These are phyloP conservation scores for Chrysanthemum makinoi DNA, from an alignment of 129 eudicot genomes.

Conservation along the genomic window DNA sequence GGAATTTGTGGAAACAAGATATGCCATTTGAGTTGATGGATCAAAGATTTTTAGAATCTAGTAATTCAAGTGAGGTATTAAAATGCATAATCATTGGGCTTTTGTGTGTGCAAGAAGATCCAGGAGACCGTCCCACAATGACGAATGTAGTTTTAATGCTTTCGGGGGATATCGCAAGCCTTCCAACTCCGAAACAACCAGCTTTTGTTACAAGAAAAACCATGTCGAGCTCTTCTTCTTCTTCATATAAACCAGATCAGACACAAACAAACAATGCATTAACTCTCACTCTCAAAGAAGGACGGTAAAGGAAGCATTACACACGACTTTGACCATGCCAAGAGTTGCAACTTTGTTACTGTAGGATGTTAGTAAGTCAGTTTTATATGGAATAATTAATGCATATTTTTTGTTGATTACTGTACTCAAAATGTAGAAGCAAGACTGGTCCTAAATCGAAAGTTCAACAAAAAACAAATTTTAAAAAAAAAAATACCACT, in stretches of 20 bases:
- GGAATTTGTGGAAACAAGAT: conserved; percentile 43
- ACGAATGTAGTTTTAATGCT: conserved; percentile 43
- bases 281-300: conserved; percentile 25
- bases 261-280: conserved; percentile 16
- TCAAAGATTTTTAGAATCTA: conserved; percentile 28
- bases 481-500: too few species aligned
- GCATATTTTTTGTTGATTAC: background rate
- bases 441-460: too few species aligned
- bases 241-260: conserved; percentile 20
- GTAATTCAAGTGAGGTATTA: conserved; percentile 28
- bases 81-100: conserved; percentile 44
- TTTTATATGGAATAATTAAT: background rate
- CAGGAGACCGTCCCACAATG: conserved; percentile 47
- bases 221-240: conserved; percentile 22
- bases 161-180: conserved; percentile 30
- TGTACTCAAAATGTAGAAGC: too few species aligned
- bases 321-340: background rate
- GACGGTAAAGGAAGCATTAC: conserved; percentile 12
- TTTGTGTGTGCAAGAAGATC: conserved; percentile 47
- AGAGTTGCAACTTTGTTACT: too few species aligned
- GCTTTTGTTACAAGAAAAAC: conserved; percentile 35
- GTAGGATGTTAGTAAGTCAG: too few species aligned
- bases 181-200: conserved; percentile 46
- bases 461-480: too few species aligned
- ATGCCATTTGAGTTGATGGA: conserved; percentile 34